A percentile compares a stretch with the other conserved stretches of the same genome.
phyloP scores from a whole-genome alignment of 805 yeast genomes.

The Hanseniaspora osmophila region DNA sequence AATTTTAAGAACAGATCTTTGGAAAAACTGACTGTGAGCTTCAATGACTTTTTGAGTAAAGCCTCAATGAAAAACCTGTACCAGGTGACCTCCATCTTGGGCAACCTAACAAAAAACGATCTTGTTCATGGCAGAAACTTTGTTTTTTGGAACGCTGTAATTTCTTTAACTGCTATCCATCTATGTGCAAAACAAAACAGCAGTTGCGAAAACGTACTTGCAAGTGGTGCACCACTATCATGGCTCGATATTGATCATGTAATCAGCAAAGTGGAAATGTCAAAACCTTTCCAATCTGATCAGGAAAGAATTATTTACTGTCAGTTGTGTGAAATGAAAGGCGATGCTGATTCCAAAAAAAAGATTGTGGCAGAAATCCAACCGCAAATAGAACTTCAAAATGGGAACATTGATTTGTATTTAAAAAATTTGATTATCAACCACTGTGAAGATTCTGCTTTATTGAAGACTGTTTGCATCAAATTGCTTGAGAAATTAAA shows the following conservation, averaged over 20 bases:
- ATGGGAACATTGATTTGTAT: conserved; percentile 4
- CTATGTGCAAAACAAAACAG: background rate
- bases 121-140: background rate
- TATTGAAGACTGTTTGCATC: background rate
- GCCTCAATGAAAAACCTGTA: background rate
- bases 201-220: background rate
- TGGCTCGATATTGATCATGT: background rate
- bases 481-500: conserved; percentile 2
- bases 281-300: background rate
- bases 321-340: background rate
- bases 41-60: background rate
- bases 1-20: background rate
- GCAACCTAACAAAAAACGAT: background rate
- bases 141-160: background rate
- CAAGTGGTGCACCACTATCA: background rate
- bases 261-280: background rate
- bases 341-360: background rate
- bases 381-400: conserved; percentile 1
- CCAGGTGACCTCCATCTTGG: background rate
- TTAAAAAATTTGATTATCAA: conserved; percentile 4
- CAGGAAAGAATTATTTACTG: conserved; percentile 5
- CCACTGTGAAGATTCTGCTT: background rate
- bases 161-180: background rate
- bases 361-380: conserved; percentile 1
- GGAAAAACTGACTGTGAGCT: background rate